Evolutionary conservation across 768 basidiomycete species (phyloP).

Genomic region (Kwoniella shandongensis): DNA sequence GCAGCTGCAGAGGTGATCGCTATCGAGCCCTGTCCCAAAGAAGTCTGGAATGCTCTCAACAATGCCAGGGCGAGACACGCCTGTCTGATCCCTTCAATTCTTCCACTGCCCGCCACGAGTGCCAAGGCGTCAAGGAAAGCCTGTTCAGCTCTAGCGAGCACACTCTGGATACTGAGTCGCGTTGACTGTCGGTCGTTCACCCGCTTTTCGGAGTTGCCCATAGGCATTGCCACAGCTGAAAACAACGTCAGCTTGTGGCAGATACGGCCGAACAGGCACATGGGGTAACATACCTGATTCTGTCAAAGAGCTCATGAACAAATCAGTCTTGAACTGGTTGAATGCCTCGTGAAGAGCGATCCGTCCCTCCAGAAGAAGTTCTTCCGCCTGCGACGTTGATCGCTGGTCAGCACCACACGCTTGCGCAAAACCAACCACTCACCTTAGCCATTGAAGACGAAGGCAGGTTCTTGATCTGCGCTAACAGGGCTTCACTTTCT

Average conservation of each 20-base stretch:
- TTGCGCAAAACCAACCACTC: too few species aligned
- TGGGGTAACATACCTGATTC: slow-evolving; percentile 74
- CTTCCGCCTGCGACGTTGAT: slow-evolving; percentile 62
- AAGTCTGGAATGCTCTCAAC: slow-evolving; percentile 74
- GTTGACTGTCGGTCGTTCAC: slow-evolving; percentile 38
- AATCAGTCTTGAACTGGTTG: slow-evolving; percentile 74
- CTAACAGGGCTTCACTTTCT: slow-evolving; percentile 60
- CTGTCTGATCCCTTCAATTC: slow-evolving; percentile 71
- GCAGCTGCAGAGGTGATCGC: slow-evolving; percentile 63
- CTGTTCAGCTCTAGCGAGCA: slow-evolving; percentile 68
- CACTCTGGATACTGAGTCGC: slow-evolving; percentile 57
- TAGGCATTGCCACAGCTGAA: slow-evolving; percentile 77
- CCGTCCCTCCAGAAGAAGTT: slow-evolving; percentile 71
- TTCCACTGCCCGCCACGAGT: slow-evolving; percentile 62
- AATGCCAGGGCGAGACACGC: slow-evolving; percentile 69
- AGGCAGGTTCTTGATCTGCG: slow-evolving; percentile 58
- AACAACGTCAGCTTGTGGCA: slow-evolving; percentile 5
- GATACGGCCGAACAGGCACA: slow-evolving; percentile 1
- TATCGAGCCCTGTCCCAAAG: slow-evolving; percentile 65
- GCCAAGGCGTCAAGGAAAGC: slow-evolving; percentile 68
- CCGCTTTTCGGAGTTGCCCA: slow-evolving; percentile 58
- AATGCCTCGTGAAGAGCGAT: slow-evolving; percentile 77
- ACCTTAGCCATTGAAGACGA: slow-evolving; percentile 44
- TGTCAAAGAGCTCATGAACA: slow-evolving; percentile 82
- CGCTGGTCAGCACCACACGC: slow-evolving; percentile 1